phyloP scores from a whole-genome alignment of 352 stramenopile genomes.

The Pythium insidiosum region DNA sequence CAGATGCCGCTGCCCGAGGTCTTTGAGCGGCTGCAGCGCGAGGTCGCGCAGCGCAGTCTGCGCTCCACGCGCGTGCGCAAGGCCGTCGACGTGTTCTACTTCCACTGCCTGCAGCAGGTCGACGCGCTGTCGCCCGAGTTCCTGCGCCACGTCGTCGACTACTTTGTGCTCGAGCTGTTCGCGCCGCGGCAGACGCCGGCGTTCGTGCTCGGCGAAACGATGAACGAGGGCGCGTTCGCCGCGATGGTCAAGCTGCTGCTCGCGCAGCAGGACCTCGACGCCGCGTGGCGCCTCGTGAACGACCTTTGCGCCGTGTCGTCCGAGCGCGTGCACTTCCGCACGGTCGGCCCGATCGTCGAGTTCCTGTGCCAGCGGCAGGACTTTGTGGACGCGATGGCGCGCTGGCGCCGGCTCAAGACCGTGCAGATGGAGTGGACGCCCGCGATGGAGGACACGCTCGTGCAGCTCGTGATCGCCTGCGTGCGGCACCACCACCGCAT shows the following conservation, averaged over 20 bases:
- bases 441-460: conserved; percentile 63
- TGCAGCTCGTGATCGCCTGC: conserved; percentile 59
- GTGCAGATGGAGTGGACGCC: conserved; percentile 58
- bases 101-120: conserved; percentile 53
- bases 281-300: conserved; percentile 41
- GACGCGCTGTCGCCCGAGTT: conserved; percentile 21
- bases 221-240: conserved; percentile 59
- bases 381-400: conserved; percentile 31
- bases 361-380: conserved; percentile 30
- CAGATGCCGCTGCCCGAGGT: conserved; percentile 42
- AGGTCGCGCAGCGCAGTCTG: conserved; percentile 29
- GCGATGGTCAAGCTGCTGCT: conserved; percentile 56
- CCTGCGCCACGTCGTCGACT: conserved; percentile 26
- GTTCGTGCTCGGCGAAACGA: conserved; percentile 34
- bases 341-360: conserved; percentile 51
- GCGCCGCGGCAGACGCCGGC: neutral
- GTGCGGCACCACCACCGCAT: conserved; percentile 22
- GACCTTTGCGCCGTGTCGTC: conserved; percentile 19
- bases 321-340: conserved; percentile 59
- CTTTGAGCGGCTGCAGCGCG: conserved; percentile 31
- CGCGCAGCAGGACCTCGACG: conserved; percentile 20
- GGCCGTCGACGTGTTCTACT: conserved; percentile 70
- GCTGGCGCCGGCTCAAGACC: conserved; percentile 50
- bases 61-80: conserved; percentile 22
- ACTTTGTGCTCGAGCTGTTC: conserved; percentile 43